These are phyloP conservation scores for Hortaea werneckii DNA, from an alignment of 2,329 filamentous ascomycete species.

Conservation along the genomic window DNA sequence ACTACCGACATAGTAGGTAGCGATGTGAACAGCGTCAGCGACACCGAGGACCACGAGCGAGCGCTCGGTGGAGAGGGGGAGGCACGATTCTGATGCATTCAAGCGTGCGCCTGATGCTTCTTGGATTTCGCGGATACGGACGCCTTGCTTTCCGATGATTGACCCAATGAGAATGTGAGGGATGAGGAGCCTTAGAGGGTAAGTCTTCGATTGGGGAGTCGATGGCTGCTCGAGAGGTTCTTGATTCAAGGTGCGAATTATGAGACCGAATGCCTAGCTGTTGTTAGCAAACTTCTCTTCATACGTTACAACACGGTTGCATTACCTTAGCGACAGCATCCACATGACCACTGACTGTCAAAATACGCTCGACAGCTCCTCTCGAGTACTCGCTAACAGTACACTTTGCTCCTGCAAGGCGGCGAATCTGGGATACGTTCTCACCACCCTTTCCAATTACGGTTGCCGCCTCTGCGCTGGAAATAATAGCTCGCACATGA, in stretches of 20 bases:
- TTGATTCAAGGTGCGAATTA: constrained; percentile 96
- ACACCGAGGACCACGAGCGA: constrained; percentile 98
- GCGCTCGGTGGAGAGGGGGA: constrained; percentile 89
- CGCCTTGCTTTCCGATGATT: constrained; percentile 95
- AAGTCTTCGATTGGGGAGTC: constrained; percentile 90
- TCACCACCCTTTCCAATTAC: constrained; percentile 98
- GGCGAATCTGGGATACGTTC: constrained; percentile 94
- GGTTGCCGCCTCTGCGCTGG: constrained; percentile 91
- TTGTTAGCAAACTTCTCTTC: constrained; percentile 32
- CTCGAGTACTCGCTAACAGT: constrained; percentile 98
- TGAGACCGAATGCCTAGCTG: constrained; percentile 73
- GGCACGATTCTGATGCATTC: constrained; percentile 89
- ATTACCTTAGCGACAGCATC: constrained; percentile 79
- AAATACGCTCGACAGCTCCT: constrained; percentile 90
- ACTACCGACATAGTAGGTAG: constrained; percentile 95
- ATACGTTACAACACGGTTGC: background rate
- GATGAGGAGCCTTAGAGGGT: constrained; percentile 87
- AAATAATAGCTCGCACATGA: constrained; percentile 92
- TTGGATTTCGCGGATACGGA: constrained; percentile 95
- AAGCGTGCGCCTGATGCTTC: constrained; percentile 92
- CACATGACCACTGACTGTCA: constrained; percentile 92
- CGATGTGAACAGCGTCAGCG: constrained; percentile 95
- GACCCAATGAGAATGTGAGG: constrained; percentile 96
- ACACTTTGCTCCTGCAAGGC: constrained; percentile 92
- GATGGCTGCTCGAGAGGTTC: constrained; percentile 83